Percentiles rank a stretch among this genome's conserved stretches.
Evolutionary conservation across 1,284 basidiomycete species (phyloP).

Genomic region (Ceratobasidium theobromae): DNA sequence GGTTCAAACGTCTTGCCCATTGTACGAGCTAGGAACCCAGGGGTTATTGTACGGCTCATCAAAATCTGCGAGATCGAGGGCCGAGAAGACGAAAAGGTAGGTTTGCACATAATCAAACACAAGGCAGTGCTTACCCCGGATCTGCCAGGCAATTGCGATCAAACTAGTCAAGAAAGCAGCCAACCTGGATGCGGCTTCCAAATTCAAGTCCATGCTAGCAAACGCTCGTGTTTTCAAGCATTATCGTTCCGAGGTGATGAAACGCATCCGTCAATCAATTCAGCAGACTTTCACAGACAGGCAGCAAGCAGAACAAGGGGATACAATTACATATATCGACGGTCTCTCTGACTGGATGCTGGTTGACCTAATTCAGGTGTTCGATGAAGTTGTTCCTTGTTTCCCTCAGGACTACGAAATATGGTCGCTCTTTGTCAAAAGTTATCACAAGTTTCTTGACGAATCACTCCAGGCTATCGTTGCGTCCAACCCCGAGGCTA

Average conservation of each 20-base stretch:
- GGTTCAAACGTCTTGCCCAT: constrained; percentile 79
- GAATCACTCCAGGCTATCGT: constrained; percentile 71
- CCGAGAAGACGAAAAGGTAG: constrained; percentile 90
- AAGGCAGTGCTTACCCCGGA: constrained; percentile 6
- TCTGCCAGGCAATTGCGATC: constrained; percentile 79
- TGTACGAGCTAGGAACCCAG: constrained; percentile 73
- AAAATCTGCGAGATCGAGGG: constrained; percentile 96
- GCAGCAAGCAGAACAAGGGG: constrained; percentile 61
- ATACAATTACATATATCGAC: constrained; percentile 75
- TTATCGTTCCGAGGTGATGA: constrained; percentile 88
- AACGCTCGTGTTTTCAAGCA: constrained; percentile 94
- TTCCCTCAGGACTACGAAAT: constrained; percentile 95
- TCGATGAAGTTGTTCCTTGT: constrained; percentile 82
- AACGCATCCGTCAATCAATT: constrained; percentile 78
- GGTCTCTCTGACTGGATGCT: constrained; percentile 84
- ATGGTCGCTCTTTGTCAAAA: constrained; percentile 78
- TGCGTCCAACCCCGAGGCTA: constrained; percentile 80
- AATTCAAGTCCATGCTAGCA: constrained; percentile 89
- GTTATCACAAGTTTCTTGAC: constrained; percentile 92
- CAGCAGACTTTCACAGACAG: constrained; percentile 71
- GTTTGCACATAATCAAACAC: constrained; percentile 30
- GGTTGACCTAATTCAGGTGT: constrained; percentile 89
- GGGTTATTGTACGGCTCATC: constrained; percentile 86
- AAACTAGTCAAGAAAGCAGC: constrained; percentile 91
- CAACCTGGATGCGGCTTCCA: constrained; percentile 83